Conservation (phyloP, 352 stramenopile species). For the Lagenidium giganteum region DNA sequence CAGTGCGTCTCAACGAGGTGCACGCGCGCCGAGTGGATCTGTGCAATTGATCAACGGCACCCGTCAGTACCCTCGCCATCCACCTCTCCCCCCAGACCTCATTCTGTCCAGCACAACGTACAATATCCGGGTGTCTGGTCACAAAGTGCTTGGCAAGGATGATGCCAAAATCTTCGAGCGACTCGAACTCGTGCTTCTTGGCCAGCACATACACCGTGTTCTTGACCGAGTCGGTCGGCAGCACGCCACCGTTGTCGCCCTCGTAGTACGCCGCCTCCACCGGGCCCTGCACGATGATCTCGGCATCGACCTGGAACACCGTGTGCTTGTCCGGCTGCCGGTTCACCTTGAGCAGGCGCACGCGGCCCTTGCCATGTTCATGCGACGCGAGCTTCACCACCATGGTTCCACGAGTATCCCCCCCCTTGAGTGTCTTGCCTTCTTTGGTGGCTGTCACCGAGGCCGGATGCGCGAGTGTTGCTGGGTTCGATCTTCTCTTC, state of each 20-base stretch:
- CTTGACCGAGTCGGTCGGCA: constrained; percentile 89
- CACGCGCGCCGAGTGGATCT: constrained; percentile 72
- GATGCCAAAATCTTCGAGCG: constrained; percentile 84
- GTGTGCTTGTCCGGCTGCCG: constrained; percentile 68
- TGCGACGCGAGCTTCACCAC: constrained; percentile 64
- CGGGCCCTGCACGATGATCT: constrained; percentile 80
- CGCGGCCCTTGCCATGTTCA: constrained; percentile 85
- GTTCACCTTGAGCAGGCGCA: constrained; percentile 84
- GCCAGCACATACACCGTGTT: constrained; percentile 88
- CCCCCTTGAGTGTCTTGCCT: too few relatives aligned
- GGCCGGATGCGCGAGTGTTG: too few relatives aligned
- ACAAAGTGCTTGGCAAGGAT: constrained; percentile 88
- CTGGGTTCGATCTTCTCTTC: too few relatives aligned
- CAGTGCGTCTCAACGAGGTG: constrained; percentile 75
- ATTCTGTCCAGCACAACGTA: constrained; percentile 18
- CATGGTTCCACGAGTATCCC: constrained; percentile 30
- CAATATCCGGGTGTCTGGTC: constrained; percentile 65
- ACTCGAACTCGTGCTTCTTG: constrained; percentile 84
- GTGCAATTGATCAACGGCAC: not conserved
- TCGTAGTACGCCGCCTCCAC: constrained; percentile 76
- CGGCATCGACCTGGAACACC: constrained; percentile 75
- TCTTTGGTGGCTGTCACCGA: too few relatives aligned
- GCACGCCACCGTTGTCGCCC: constrained; percentile 79
- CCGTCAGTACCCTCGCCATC: not conserved
- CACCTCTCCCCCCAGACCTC: too few relatives aligned